Evolutionary conservation across 768 basidiomycete genomes (phyloP), one percentile per base, ranked within the genome.

Genomic region (Gelatoporia subvermispora): DNA sequence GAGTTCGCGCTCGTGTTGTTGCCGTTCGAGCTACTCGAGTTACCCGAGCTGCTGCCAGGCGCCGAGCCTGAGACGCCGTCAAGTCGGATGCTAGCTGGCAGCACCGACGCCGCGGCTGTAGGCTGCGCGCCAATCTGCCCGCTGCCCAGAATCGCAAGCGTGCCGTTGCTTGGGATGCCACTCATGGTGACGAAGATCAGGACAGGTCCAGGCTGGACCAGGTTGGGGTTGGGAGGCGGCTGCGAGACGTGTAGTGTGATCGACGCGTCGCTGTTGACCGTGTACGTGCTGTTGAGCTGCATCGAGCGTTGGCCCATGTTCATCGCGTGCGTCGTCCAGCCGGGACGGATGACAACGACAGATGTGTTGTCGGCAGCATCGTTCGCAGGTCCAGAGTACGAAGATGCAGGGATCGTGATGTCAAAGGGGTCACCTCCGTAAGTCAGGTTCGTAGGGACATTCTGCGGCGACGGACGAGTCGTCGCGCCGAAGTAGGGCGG

Each of bases 201-300:
- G 0, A 79, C 87, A 8, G 94, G 93, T 4, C 94, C 94, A 4
- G 95, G 94, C 58, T 87, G 84, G 72, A 96, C 78, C 59, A 97
- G 57, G 62, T 89, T 86, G 9, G 93, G 72, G 67, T 88, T 92
- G 0, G 91, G 87, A 0, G 90, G 91, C 8, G 81, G 74, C 62
- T 94, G 93, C 1, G 85, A 69, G 39, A 90, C 86, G 65, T 94
- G 85, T 2, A 96, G 69, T 8, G 76, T 78, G 55, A 90, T 83
- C 16, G 84, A 80, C 17, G 88, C 85, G 53, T 93, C 81, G n/a
- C 60, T 64, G 62, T 88, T 80, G 48, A 92, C 86, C 0, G 82
- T 86, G 70, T 84, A 95, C 0, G 93, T 88, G 60, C 78, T 86
- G 65, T 93, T 85, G 46, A 96, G 79, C 68, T 94, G 82, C 49